phyloP scores from a whole-genome alignment of 2,329 filamentous ascomycete species.

The Blastomyces emzantsi region DNA sequence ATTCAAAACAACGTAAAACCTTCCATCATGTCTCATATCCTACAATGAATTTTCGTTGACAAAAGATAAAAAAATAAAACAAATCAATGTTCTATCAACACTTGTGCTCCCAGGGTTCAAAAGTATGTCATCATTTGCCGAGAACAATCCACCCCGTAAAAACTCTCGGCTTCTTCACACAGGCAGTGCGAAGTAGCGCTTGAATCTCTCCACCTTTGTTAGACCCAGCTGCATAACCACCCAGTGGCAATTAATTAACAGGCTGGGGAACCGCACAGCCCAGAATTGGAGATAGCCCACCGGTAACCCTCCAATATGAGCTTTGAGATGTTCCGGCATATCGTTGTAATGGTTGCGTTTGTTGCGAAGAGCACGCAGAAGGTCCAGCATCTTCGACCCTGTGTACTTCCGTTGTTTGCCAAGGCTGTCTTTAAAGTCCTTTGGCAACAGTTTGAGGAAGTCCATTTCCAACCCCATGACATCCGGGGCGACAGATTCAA shows the following conservation, averaged over 20 bases:
- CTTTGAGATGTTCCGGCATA: constrained; percentile 72
- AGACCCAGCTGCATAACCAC: constrained; percentile 60
- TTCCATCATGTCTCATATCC: neutral
- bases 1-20: neutral
- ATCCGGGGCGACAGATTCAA: constrained; percentile 42
- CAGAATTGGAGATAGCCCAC: constrained; percentile 80
- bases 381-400: constrained; percentile 69
- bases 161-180: constrained; percentile 18
- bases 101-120: neutral
- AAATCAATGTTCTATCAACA: neutral
- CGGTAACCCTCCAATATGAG: constrained; percentile 62
- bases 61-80: neutral
- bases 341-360: constrained; percentile 98
- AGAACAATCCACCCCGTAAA: neutral
- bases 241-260: constrained; percentile 71
- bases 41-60: neutral
- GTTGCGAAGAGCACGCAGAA: constrained; percentile 81
- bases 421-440: constrained; percentile 76
- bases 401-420: constrained; percentile 96
- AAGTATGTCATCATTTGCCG: neutral
- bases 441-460: constrained; percentile 67
- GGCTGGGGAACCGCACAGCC: constrained; percentile 65
- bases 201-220: constrained; percentile 35
- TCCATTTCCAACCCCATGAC: constrained; percentile 53
- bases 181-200: constrained; percentile 33